These are phyloP conservation scores for Paramarasmius palmivorus DNA, from an alignment of 1,284 basidiomycete species.

Conservation along the genomic window DNA sequence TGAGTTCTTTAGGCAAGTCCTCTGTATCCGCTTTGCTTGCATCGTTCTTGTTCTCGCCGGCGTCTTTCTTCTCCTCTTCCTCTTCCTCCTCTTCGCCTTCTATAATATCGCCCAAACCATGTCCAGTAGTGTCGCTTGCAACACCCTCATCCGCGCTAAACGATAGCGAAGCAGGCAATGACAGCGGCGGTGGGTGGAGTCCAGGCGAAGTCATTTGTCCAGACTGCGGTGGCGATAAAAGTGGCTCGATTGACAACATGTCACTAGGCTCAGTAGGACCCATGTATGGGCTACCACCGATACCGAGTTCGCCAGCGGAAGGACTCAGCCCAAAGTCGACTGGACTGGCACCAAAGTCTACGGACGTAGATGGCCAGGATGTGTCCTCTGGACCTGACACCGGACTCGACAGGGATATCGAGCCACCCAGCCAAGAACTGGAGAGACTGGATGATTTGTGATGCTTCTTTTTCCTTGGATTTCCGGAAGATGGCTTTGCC, in stretches of 20 bases:
- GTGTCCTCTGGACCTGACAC: conserved; percentile 5
- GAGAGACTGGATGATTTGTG: conserved; percentile 1
- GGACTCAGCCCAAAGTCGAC: background rate
- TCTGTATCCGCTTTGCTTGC: conserved; percentile 16
- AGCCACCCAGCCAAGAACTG: background rate
- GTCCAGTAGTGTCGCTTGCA: conserved; percentile 22
- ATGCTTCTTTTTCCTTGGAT: background rate
- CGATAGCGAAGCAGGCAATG: conserved; percentile 32
- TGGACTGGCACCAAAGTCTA: background rate
- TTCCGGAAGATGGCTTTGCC: background rate
- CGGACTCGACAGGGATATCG: background rate
- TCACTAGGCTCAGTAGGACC: conserved; percentile 3
- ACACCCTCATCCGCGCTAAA: conserved; percentile 6
- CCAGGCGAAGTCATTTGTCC: conserved; percentile 7
- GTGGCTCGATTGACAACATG: conserved; percentile 29
- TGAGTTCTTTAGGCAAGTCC: conserved; percentile 17
- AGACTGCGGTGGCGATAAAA: conserved; percentile 25
- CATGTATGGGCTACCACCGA: background rate
- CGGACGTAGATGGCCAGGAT: background rate
- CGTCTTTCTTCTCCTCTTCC: conserved; percentile 43
- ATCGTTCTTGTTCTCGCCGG: conserved; percentile 14
- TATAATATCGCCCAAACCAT: conserved; percentile 51
- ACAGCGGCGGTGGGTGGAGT: conserved; percentile 34
- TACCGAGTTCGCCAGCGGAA: background rate
- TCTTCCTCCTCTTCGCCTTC: conserved; percentile 54